phyloP scores from a whole-genome alignment of 306 rosid species.

The Fragaria nilgerrensis region DNA sequence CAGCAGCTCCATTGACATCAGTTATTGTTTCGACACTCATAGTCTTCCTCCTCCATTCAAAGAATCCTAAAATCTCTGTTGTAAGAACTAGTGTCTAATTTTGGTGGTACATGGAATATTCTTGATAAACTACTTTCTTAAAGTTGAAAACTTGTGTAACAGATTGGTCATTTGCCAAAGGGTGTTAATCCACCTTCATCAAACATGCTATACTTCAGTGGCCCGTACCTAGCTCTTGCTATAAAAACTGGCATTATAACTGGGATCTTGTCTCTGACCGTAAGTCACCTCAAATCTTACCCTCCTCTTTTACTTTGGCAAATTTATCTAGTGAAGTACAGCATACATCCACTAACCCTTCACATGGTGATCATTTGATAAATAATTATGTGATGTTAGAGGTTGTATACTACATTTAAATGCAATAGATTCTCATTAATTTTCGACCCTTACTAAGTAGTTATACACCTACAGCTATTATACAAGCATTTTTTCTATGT shows the following conservation, averaged over 20 bases:
- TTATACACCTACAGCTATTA: background rate
- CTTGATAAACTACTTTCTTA: background rate
- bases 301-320: background rate
- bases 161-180: slow-evolving; percentile 85
- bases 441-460: background rate
- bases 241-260: slow-evolving; percentile 88
- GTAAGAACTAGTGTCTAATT: slow-evolving; percentile 40
- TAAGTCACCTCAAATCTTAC: slow-evolving; percentile 36
- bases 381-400: background rate
- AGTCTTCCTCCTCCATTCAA: slow-evolving; percentile 59
- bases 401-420: background rate
- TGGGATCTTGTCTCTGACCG: slow-evolving; percentile 92
- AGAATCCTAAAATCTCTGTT: slow-evolving; percentile 47
- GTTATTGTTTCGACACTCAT: slow-evolving; percentile 80
- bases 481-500: background rate
- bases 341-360: background rate
- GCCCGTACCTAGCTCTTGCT: slow-evolving; percentile 65
- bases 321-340: background rate
- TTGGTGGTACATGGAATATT: background rate
- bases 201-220: slow-evolving; percentile 76
- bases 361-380: background rate
- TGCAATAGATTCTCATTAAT: background rate
- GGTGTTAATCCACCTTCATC: slow-evolving; percentile 89
- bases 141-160: background rate
- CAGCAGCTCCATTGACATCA: slow-evolving; percentile 91